Base-by-base conservation (phyloP, 176 grass and related monocot genomes). In the Aegilops longissima region DNA sequence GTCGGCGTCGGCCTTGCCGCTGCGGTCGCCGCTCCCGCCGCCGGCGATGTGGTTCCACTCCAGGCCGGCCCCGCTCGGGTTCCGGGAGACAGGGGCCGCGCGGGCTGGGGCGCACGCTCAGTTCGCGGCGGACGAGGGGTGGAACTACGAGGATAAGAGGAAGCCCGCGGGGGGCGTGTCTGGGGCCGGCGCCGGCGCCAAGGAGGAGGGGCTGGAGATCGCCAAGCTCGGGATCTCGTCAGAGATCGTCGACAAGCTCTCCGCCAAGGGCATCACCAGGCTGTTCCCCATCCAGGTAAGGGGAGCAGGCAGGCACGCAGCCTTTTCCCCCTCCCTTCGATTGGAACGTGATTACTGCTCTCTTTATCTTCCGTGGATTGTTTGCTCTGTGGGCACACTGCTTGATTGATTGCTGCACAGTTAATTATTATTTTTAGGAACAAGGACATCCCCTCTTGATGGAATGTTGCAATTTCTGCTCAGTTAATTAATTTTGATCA, bases 211-310 rank as follows among this genome's bases (percentile, higher is more conserved):
- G 33, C 78, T 99, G 30, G 94, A 99, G 77, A 85, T 99, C 23
- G 85, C 88, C 9, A 99, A 94, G 89, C 87, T 99, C 9, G 97
- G 97, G 68, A 99, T 99, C 80, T 90, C 97, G n/a, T 8, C 71
- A 6, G 84, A 97, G 87, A 99, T 99, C 81, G 92, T 97, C 1
- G 45, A 83, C 3, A 61, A 71, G 34, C 97, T 99, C 20, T 82
- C 94, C 1, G 38, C 3, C 16, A 84, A 63, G 82, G 97, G 94
- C 56, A 99, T 99, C 80, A 93, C 87, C 84, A 99, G 87, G 94
- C 97, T 99, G 61, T 99, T 99, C 67, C 97, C 97, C 10, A 99
- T 99, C 78, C 97, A 99, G 94, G 97, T 99, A 74, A 51, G 38
- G 13, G 9, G 38, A 63, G 4, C 35, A 5, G 66, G 40, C 16